phyloP scores from a whole-genome alignment of 2,329 filamentous ascomycete species.

The Ampelomyces quisqualis region DNA sequence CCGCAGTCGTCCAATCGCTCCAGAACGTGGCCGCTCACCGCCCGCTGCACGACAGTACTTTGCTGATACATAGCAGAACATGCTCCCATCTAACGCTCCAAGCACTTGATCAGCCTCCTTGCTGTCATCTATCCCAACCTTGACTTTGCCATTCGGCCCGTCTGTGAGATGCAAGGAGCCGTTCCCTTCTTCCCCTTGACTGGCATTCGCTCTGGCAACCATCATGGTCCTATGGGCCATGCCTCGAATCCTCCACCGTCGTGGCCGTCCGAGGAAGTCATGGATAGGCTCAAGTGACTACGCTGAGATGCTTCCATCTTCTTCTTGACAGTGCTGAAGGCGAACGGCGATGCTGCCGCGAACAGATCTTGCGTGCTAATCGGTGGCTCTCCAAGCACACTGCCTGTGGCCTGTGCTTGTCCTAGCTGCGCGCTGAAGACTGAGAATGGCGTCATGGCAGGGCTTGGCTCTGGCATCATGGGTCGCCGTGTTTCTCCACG shows the following conservation, averaged over 20 bases:
- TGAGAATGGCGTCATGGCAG: slow-evolving; percentile 34
- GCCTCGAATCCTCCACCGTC: slow-evolving; percentile 7
- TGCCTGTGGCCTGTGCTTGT: slow-evolving; percentile 16
- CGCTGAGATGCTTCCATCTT: slow-evolving; percentile 15
- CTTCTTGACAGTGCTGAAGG: slow-evolving; percentile 48
- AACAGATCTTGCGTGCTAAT: slow-evolving; percentile 51
- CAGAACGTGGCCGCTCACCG: slow-evolving; percentile 41
- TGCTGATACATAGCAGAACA: slow-evolving; percentile 9
- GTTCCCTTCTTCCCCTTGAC: slow-evolving; percentile 31
- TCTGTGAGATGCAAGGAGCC: too few species aligned
- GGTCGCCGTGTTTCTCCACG: slow-evolving; percentile 20
- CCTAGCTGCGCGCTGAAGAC: slow-evolving; percentile 27
- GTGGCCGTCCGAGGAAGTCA: slow-evolving; percentile 16
- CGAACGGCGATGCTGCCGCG: slow-evolving; percentile 44
- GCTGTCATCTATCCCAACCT: too few species aligned
- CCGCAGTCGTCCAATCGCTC: slow-evolving; percentile 37
- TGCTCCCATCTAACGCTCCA: slow-evolving; percentile 21
- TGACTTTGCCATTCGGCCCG: too few species aligned
- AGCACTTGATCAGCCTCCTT: too few species aligned
- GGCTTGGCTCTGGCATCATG: slow-evolving; percentile 15
- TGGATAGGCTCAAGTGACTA: slow-evolving; percentile 25
- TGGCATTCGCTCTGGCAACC: slow-evolving; percentile 23
- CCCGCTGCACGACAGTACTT: slow-evolving; percentile 18
- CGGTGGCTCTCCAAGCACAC: slow-evolving; percentile 13
- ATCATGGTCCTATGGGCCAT: slow-evolving; percentile 24